Base-by-base conservation (phyloP, 2,329 filamentous ascomycete species). In the Ceratocystis albifundus region DNA sequence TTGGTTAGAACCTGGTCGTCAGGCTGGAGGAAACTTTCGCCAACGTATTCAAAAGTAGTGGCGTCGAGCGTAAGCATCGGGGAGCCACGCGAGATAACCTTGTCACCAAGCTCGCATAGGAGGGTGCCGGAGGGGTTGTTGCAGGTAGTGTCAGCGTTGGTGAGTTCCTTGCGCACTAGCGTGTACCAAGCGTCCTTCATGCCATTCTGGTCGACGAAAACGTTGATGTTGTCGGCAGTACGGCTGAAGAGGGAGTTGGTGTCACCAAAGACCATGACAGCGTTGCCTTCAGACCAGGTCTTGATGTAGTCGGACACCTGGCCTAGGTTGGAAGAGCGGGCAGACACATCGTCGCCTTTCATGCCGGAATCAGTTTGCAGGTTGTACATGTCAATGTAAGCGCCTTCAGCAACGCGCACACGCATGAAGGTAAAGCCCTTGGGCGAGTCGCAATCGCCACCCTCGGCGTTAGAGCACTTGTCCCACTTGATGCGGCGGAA, bases 401-500 rank as follows among this genome's bases (percentile, higher is more conserved):
- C 78, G n/a, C 64, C 64, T 62, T 62, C 62, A 6, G 77, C 78
- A 15, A 87, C 70, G 22, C 77, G 74, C 50, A 81, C 74, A 10
- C 84, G 80, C 84, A 88, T 87, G 62, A 84, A 84, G 0, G 84
- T 87, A 73, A 87, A 88, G 15, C 86, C 86, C 74, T 88, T 88
- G 25, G 84, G 86, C 0, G 85, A 88, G 69, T 88, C 75, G 72
- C 86, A 88, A 72, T 88, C 86, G 0, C 73, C 71, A 0, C 78
- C 79, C 0, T 80, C 82, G 44, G 79, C 78, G 71, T 82, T 73
- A 67, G 80, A 83, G 74, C 85, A 87, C 1, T 72, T 76, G 30
- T 77, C 73, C 84, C 86, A 88, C 71, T 84, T 83, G 62, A 80
- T 75, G 12, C 85, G 80, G 57, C 76, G 74, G 69, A 84, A 82